phyloP scores from a whole-genome alignment of 805 yeast species.

The Saturnispora besseyi region DNA sequence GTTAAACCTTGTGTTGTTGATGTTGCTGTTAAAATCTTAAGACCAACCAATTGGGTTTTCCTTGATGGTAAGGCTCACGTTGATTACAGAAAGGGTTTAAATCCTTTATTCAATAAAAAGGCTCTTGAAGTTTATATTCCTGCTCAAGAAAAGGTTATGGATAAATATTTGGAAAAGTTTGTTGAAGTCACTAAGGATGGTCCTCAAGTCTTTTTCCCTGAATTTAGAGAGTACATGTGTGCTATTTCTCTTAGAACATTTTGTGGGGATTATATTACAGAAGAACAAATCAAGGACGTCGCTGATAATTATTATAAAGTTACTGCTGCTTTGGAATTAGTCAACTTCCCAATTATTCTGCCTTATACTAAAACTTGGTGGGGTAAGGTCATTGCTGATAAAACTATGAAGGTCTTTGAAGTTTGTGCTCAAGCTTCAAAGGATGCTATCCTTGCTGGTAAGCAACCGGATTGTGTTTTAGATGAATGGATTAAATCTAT shows the following conservation, averaged over 20 bases:
- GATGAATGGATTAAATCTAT: slow-evolving; percentile 90
- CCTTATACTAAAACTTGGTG: slow-evolving; percentile 98
- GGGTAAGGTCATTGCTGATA: slow-evolving; percentile 87
- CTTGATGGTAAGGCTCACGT: slow-evolving; percentile 92
- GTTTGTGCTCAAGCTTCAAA: slow-evolving; percentile 84
- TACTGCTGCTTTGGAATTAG: slow-evolving; percentile 94
- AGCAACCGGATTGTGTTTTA: slow-evolving; percentile 79
- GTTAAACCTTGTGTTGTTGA: slow-evolving; percentile 98
- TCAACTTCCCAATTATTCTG: slow-evolving; percentile 91
- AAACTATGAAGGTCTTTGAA: slow-evolving; percentile 88
- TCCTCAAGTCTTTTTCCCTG: slow-evolving; percentile 77
- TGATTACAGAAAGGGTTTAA: slow-evolving; percentile 85
- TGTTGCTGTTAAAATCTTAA: slow-evolving; percentile 85
- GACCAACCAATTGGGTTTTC: slow-evolving; percentile 98
- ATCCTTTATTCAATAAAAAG: slow-evolving; percentile 76
- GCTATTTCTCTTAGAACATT: slow-evolving; percentile 88
- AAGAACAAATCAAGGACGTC: slow-evolving; percentile 76
- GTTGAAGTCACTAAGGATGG: slow-evolving; percentile 46
- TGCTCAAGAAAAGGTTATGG: slow-evolving; percentile 75
- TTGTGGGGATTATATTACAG: slow-evolving; percentile 92
- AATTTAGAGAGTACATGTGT: slow-evolving; percentile 92
- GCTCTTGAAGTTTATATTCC: slow-evolving; percentile 84
- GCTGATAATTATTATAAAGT: slow-evolving; percentile 89
- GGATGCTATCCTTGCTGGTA: slow-evolving; percentile 66
- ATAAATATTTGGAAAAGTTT: slow-evolving; percentile 65